These are phyloP conservation scores for Tritrichomonas musculus DNA, from an alignment of 208 protist genomes.

Conservation along the genomic window DNA sequence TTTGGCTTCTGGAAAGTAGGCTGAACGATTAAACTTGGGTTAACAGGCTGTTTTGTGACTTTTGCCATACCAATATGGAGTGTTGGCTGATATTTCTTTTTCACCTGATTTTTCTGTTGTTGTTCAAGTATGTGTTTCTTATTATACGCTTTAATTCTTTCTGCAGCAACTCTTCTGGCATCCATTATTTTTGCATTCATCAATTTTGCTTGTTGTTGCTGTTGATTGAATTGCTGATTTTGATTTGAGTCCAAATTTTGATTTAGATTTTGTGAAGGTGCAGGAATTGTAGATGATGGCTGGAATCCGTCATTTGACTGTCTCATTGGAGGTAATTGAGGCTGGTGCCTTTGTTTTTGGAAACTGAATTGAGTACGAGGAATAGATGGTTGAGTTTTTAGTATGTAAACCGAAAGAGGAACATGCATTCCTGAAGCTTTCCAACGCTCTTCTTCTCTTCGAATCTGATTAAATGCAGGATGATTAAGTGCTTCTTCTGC, in stretches of 20 bases:
- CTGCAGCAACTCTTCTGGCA: not conserved
- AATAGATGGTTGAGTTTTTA: not conserved
- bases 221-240: not conserved
- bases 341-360: not conserved
- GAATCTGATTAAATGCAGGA: not conserved
- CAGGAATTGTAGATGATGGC: not conserved
- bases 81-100: not conserved
- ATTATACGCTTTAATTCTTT: constrained; percentile 1
- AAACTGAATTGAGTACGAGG: not conserved
- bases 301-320: not conserved
- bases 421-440: not conserved
- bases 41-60: not conserved
- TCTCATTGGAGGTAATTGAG: not conserved
- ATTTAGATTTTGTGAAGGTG: not conserved
- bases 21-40: not conserved
- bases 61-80: constrained; percentile 9
- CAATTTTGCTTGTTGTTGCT: not conserved
- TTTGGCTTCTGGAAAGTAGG: not conserved
- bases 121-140: not conserved
- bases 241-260: not conserved
- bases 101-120: not conserved
- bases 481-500: not conserved
- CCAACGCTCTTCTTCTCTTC: not conserved
- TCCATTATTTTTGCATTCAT: not conserved
- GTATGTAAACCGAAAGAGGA: not conserved